Percentiles rank a stretch among this genome's conserved stretches.
phyloP scores from a whole-genome alignment of 257 asterid genomes.

The Ilex asprella region DNA sequence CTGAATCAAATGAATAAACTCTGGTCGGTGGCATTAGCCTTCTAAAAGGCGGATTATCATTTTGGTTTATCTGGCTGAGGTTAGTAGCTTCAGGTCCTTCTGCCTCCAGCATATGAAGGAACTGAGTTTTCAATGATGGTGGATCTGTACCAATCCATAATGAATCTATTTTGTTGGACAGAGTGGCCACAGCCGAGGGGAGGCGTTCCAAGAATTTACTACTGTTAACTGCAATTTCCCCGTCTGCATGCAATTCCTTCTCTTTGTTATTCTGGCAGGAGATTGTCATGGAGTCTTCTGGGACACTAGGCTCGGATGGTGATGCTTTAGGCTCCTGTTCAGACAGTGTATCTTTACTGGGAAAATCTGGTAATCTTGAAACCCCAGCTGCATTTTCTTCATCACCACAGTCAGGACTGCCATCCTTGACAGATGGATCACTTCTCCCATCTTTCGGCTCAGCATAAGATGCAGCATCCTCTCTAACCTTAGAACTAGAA shows the following conservation, averaged over 20 bases:
- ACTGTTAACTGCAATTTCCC: slow-evolving; percentile 4
- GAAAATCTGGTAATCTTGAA: slow-evolving; percentile 25
- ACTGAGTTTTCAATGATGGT: slow-evolving; percentile 22
- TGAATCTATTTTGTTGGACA: slow-evolving; percentile 82
- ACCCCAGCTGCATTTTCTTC: slow-evolving; percentile 29
- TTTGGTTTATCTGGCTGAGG: slow-evolving; percentile 16
- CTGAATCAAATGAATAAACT: slow-evolving; percentile 86
- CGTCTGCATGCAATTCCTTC: slow-evolving; percentile 18
- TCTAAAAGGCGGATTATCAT: slow-evolving; percentile 32
- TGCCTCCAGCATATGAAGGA: slow-evolving; percentile 13
- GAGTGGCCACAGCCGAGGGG: slow-evolving; percentile 65
- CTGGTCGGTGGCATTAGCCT: slow-evolving; percentile 48
- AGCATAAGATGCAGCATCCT: slow-evolving; percentile 18
- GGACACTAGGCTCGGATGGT: slow-evolving; percentile 6
- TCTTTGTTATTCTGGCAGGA: slow-evolving; percentile 15
- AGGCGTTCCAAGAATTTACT: slow-evolving; percentile 37
- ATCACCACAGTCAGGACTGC: slow-evolving; percentile 22
- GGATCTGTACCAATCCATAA: slow-evolving; percentile 86
- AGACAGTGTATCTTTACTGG: slow-evolving; percentile 19
- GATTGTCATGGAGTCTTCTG: slow-evolving; percentile 20
- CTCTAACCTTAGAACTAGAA: slow-evolving; percentile 33
- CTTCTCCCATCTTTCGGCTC: slow-evolving; percentile 26
- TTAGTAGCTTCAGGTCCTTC: slow-evolving; percentile 30
- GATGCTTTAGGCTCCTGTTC: slow-evolving; percentile 22
- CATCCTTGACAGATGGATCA: slow-evolving; percentile 22